Evolutionary conservation across 208 protist genomes (phyloP), one percentile per base, ranked within the genome.

Genomic region (Naegleria fowleri): DNA sequence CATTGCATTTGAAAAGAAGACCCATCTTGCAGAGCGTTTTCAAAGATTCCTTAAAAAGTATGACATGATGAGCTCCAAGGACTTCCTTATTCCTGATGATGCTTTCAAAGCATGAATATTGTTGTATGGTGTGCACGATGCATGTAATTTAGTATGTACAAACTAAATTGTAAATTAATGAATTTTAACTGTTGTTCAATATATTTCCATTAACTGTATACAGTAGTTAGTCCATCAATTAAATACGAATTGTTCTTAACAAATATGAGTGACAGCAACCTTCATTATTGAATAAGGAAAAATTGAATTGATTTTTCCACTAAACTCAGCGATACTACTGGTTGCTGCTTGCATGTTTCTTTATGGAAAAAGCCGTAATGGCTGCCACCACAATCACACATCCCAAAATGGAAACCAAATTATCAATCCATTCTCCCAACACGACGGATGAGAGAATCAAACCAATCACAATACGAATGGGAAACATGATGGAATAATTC

Each of bases 11-110:
- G 86, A 89, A 89, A 67, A 55, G n/a, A 67, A 89, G n/a, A 39
- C 19, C 39, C 86, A 89, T 67, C 39, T 89, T 22, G n/a, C 13
- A 40, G 86, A 89, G 39, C 9, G 86, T 13, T 89, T 48, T 25
- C 22, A 55, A 40, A 59, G 51, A 67, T 89, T 89, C n/a, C 5
- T 89, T 6, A 89, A 89, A 40, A 52, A 51, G 48, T 89, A 41
- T 89, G 41, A 55, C 19, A 36, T 89, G n/a, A 89, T 89, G 86
- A 16, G 41, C 16, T 48, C 39, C 16, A 89, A 89, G 39, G 13
- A 58, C 22, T 89, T 89, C 59, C 59, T 67, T 5, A 89, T 89
- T 75, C 86, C 86, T 41, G 86, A 89, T 29, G 11, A 58, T 11
- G 41, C 41, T 89, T 89, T 89, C 55, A 67, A 67, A 67, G 11